A percentile compares a stretch with the other conserved stretches of the same genome.
Conservation (phyloP, 1,284 basidiomycete species). For the Anthracocystis walkeri region DNA sequence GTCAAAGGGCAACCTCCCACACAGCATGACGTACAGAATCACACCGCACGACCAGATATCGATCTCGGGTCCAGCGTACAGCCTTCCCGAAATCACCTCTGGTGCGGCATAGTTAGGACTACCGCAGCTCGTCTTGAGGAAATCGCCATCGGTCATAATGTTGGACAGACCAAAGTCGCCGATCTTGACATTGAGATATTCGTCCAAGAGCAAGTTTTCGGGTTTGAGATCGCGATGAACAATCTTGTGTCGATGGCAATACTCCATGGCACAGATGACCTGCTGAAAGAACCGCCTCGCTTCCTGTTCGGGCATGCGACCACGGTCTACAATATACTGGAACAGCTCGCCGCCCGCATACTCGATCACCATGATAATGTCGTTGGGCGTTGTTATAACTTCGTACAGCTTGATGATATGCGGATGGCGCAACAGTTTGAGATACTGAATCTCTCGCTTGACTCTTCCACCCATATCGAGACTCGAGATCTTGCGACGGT, state of each 20-base stretch:
- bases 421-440: conserved; percentile 66
- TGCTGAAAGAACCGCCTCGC: conserved; percentile 69
- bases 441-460: conserved; percentile 78
- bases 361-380: conserved; percentile 70
- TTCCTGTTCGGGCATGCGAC: conserved; percentile 65
- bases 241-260: conserved; percentile 69
- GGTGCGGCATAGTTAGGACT: conserved; percentile 69
- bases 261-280: conserved; percentile 68
- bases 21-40: conserved; percentile 69
- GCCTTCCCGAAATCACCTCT: conserved; percentile 66
- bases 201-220: conserved; percentile 67
- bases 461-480: conserved; percentile 80
- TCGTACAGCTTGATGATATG: conserved; percentile 70
- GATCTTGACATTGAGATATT: conserved; percentile 68
- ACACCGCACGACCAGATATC: conserved; percentile 70
- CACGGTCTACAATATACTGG: conserved; percentile 68
- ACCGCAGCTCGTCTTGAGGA: conserved; percentile 69
- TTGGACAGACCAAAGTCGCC: conserved; percentile 69
- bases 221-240: conserved; percentile 68
- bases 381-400: conserved; percentile 67
- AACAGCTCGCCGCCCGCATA: conserved; percentile 69
- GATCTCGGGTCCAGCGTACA: conserved; percentile 69
- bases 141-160: conserved; percentile 69
- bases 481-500: conserved; percentile 89
- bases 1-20: conserved; percentile 67